Evolutionary conservation across 2,329 filamentous ascomycete genomes (phyloP), one percentile per base, ranked within the genome.

Genomic region (Penicillium sp.): DNA sequence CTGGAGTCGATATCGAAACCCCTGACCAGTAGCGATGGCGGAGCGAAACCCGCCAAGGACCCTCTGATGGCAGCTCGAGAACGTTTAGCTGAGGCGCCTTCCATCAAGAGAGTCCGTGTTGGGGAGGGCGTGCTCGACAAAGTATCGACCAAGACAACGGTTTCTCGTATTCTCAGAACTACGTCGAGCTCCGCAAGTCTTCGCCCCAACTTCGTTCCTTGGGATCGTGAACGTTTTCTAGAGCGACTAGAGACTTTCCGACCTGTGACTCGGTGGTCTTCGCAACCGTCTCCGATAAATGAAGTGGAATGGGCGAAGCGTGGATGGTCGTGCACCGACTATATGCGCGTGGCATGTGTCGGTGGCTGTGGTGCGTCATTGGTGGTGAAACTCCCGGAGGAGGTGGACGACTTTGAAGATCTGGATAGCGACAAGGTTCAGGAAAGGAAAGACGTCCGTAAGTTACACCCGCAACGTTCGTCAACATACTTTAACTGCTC

Each of bases 301-400:
- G 94, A 97, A 74, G 86, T 97, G 7, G 88, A 91, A 70, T 99
- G 94, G 94, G 92, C 92, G 0, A 96, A 93, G 77, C 80, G 89
- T 58, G 93, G 93, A 0, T 99, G 94, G 93, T 81, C 87, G 3
- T 97, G 93, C 66, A 85, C 88, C 47, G 88, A 88, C 64, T 85
- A 86, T 62, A 91, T 96, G 72, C 89, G 89, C 3, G 90, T 97
- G 16, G 84, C 86, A 18, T 99, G 94, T 70, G 80, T 79, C 43
- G 86, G 88, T 42, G 84, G 92, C 2, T 99, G 94, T 67, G 87
- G 88, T 67, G 87, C 88, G 65, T 89, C 95, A 64, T 79, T 97
- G 42, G 83, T 94, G 4, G 89, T 97, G 52, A 91, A 89, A 73
- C 77, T 96, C 5, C 80, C 84, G 1, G 83, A 85, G 6, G 84